Evolutionary conservation across 169 alveolate genomes (phyloP), one percentile per base, ranked within the genome.

Genomic region (Eimeria necatrix): DNA sequence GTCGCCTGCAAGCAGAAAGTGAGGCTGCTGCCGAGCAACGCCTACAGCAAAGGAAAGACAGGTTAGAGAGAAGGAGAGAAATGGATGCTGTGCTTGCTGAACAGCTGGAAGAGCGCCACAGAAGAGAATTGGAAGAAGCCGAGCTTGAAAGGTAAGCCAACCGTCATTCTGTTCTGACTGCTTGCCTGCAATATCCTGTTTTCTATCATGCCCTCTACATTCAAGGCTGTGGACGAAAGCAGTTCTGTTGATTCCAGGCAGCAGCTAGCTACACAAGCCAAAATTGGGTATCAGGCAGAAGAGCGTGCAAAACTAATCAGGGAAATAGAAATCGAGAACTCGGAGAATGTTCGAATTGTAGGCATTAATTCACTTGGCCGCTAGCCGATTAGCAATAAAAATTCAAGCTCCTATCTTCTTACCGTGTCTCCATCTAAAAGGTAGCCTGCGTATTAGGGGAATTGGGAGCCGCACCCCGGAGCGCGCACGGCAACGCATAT

Each of bases 101-200:
- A 7, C 93, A 61, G 41, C 76, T 85, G 49, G 51, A 85, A n/a
- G 81, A 85, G 49, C 59, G 61, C 18, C 53, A 61, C 9, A 12
- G 64, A 49, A 70, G 81, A n/a, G 61, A 20, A 60, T 20, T 61
- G 93, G 93, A 85, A 85, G 93, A 85, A 9, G 93, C 93, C 26
- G 60, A 53, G 22, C 93, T 85, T 18, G 93, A 85, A 26, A 60
- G 93, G 93, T 85, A 70, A 18, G 81, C 10, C 81, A n/a, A 4
- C 41, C 4, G 4, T 16, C 32, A 10, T 68, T 48, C 80, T 68
- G 41, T 32, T 32, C 41, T 32, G 41, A 32, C 41, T 32, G 41
- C 2, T 68, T 32, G 49, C 46, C 22, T 68, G 80, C 80, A 10
- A 18, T 18, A 18, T 68, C 49, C 80, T 9, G 80, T 14, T 18